Conservation (phyloP, 805 yeast species). For the Ogataea nitratoaversa region DNA sequence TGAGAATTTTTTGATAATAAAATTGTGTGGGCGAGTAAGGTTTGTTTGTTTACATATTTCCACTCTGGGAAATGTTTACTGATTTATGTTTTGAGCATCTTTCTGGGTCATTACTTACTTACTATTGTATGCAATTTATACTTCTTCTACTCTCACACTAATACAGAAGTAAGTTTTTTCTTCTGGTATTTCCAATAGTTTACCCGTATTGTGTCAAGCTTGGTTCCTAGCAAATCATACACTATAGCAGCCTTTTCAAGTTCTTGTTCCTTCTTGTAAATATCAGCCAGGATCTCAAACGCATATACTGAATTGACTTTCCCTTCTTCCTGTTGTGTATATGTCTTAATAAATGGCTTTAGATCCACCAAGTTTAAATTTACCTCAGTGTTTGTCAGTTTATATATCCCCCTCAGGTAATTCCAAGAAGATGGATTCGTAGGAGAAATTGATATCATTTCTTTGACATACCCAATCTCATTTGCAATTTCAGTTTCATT, state of each 20-base stretch:
- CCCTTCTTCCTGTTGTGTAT: conserved; percentile 18
- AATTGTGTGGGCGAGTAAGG: not conserved
- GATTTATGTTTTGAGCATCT: not conserved
- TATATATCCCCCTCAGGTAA: conserved; percentile 61
- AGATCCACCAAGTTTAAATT: conserved; percentile 33
- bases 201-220: conserved; percentile 26
- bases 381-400: not conserved
- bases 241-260: conserved; percentile 36
- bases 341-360: conserved; percentile 41
- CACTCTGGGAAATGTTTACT: conserved; percentile 2
- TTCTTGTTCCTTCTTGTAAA: conserved; percentile 34
- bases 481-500: conserved; percentile 16
- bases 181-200: conserved; percentile 30
- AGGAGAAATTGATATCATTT: conserved; percentile 56
- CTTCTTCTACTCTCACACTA: no score
- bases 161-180: not conserved
- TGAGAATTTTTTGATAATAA: not conserved
- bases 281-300: conserved; percentile 54
- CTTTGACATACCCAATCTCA: conserved; percentile 54
- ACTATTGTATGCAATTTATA: not conserved
- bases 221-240: conserved; percentile 46
- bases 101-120: not conserved
- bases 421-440: conserved; percentile 87
- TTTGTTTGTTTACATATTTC: conserved; percentile 13
- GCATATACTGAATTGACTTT: conserved; percentile 52